Evolutionary conservation across 2,329 filamentous ascomycete species (phyloP).

Genomic region (Fusarium algeriense): DNA sequence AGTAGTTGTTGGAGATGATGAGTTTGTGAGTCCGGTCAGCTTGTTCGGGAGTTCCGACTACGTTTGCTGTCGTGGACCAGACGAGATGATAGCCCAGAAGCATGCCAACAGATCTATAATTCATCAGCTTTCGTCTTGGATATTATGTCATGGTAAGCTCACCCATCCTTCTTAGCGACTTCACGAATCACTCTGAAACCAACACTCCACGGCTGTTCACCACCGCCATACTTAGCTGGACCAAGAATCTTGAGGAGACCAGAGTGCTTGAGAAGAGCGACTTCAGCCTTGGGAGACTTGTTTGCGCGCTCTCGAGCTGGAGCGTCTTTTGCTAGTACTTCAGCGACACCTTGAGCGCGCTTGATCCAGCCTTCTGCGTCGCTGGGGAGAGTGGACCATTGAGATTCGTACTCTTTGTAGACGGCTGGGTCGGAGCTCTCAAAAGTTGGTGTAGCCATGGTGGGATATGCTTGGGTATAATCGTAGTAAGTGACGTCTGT

Average conservation of each 20-base stretch:
- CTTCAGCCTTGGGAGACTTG: conserved; percentile 56
- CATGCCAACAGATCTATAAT: conserved; percentile 69
- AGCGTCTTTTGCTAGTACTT: conserved; percentile 14
- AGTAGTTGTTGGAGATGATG: conserved; percentile 74
- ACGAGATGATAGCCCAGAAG: conserved; percentile 50
- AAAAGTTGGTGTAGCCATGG: conserved; percentile 11
- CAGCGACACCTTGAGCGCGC: conserved; percentile 34
- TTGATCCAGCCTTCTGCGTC: conserved; percentile 54
- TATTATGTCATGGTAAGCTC: background rate
- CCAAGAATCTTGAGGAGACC: conserved; percentile 57
- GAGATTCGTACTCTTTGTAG: conserved; percentile 53
- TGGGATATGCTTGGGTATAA: background rate
- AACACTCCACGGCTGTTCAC: conserved; percentile 59
- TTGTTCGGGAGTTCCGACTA: conserved; percentile 58
- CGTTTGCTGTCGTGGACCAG: conserved; percentile 19
- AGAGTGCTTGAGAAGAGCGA: conserved; percentile 57
- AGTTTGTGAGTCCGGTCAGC: conserved; percentile 66
- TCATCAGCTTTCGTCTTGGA: rapidly evolving
- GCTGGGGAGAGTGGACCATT: conserved; percentile 52
- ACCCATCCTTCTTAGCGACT: conserved; percentile 74
- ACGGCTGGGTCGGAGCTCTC: conserved; percentile 52
- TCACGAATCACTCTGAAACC: conserved; percentile 71
- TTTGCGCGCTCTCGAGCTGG: conserved; percentile 54
- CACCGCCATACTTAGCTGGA: conserved; percentile 57
- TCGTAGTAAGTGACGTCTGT: background rate